phyloP scores from a whole-genome alignment of 768 basidiomycete genomes.

The Kwoniella botswanensis region DNA sequence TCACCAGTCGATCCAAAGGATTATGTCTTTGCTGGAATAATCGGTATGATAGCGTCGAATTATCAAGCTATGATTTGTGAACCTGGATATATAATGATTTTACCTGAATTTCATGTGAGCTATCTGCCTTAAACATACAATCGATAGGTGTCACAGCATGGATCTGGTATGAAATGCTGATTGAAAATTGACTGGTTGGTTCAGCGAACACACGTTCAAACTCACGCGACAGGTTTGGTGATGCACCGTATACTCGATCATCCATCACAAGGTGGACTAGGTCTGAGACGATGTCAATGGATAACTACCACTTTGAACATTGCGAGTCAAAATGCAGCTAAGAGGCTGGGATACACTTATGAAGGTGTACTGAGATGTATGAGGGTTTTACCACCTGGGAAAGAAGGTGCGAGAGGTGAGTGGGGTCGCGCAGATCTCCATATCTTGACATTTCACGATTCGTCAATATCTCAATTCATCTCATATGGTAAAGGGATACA shows the following conservation, averaged over 20 bases:
- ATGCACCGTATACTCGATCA: conserved; percentile 48
- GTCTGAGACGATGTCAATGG: conserved; percentile 52
- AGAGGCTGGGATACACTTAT: conserved; percentile 43
- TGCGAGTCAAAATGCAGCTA: conserved; percentile 37
- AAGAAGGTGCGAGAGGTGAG: conserved; percentile 41
- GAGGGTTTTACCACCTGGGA: conserved; percentile 36
- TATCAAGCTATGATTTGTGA: conserved; percentile 34
- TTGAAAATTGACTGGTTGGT: background rate
- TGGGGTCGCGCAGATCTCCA: background rate
- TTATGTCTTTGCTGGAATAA: conserved; percentile 42
- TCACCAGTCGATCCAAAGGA: conserved; percentile 29
- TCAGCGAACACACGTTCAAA: conserved; percentile 52
- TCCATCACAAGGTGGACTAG: conserved; percentile 36
- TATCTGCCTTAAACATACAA: background rate
- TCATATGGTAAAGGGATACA: too few species aligned
- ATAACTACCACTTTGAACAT: conserved; percentile 45
- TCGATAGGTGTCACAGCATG: background rate
- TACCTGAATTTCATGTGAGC: conserved; percentile 36
- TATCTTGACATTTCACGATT: background rate
- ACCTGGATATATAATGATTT: conserved; percentile 40
- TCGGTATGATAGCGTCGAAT: conserved; percentile 33
- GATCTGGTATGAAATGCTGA: background rate
- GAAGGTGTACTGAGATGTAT: conserved; percentile 45
- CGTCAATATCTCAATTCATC: too few species aligned
- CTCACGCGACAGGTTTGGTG: conserved; percentile 47